These are phyloP conservation scores for Peronospora farinosa DNA, from an alignment of 352 stramenopile genomes.

Conservation along the genomic window DNA sequence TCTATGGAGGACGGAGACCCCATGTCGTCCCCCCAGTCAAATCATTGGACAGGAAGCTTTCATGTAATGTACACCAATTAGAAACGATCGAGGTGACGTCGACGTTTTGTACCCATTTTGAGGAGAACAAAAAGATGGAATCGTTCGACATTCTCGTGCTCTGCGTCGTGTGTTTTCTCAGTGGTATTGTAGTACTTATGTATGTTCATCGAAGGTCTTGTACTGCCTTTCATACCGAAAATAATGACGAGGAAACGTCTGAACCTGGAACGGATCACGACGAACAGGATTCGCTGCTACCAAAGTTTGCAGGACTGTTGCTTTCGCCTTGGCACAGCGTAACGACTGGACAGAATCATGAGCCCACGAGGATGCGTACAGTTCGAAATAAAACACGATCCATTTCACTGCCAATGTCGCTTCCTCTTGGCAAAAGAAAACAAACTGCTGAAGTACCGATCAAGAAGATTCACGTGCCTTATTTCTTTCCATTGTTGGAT, in stretches of 20 bases:
- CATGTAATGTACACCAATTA: not conserved
- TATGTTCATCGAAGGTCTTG: not conserved
- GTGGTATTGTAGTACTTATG: slow-evolving; percentile 2
- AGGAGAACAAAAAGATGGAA: slow-evolving; percentile 6
- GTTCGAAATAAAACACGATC: slow-evolving; percentile 13
- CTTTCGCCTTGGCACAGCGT: slow-evolving; percentile 18
- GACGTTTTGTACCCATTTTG: not conserved
- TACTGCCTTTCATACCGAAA: slow-evolving; percentile 11
- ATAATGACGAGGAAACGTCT: slow-evolving; percentile 25
- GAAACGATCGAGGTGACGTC: not conserved
- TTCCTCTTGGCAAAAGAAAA: slow-evolving; percentile 17
- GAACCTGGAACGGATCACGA: slow-evolving; percentile 16
- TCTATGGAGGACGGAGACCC: too few species aligned
- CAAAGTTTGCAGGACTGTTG: slow-evolving; percentile 17
- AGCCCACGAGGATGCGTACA: slow-evolving; percentile 15
- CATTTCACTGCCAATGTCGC: slow-evolving; percentile 19
- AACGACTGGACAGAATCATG: slow-evolving; percentile 1
- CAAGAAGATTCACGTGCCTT: slow-evolving; percentile 49
- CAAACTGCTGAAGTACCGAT: slow-evolving; percentile 13
- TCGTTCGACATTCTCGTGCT: slow-evolving; percentile 4
- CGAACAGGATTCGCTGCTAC: slow-evolving; percentile 24
- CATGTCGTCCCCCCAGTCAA: too few species aligned
- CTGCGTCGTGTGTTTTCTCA: not conserved
- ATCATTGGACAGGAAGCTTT: not conserved
- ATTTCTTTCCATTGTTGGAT: slow-evolving; percentile 57